Percentiles rank a stretch among this genome's conserved stretches.
Evolutionary conservation across 75 land plant species (phyloP).

Genomic region (Gnetum montanum): DNA sequence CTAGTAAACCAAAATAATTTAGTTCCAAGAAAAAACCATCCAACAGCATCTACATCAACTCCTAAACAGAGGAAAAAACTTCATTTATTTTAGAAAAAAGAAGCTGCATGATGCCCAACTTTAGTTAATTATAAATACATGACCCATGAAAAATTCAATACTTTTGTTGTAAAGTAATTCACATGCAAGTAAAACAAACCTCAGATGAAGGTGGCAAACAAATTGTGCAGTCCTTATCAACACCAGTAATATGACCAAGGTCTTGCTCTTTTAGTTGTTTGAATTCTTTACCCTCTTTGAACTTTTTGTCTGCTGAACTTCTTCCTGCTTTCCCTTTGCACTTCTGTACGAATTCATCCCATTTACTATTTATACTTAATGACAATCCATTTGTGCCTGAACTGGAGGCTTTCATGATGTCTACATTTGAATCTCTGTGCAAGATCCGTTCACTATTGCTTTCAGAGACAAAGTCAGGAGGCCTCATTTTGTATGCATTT

Average conservation of each 20-base stretch:
- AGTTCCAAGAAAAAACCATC: no score
- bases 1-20: no score
- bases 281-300: neutral
- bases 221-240: neutral
- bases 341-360: no score
- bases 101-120: no score
- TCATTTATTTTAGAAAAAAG: no score
- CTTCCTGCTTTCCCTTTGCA: neutral
- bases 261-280: neutral
- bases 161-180: no score
- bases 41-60: no score
- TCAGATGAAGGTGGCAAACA: neutral
- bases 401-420: neutral
- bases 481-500: conserved; percentile 45
- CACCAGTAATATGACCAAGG: neutral
- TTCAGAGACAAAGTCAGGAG: conserved; percentile 14
- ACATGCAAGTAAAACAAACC: no score
- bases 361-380: no score
- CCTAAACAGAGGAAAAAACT: no score
- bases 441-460: neutral
- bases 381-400: neutral
- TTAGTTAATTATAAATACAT: no score
- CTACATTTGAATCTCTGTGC: neutral
- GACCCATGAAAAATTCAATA: no score
- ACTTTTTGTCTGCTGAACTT: neutral